phyloP scores from a whole-genome alignment of 257 asterid species.

The Nicotiana tabacum region DNA sequence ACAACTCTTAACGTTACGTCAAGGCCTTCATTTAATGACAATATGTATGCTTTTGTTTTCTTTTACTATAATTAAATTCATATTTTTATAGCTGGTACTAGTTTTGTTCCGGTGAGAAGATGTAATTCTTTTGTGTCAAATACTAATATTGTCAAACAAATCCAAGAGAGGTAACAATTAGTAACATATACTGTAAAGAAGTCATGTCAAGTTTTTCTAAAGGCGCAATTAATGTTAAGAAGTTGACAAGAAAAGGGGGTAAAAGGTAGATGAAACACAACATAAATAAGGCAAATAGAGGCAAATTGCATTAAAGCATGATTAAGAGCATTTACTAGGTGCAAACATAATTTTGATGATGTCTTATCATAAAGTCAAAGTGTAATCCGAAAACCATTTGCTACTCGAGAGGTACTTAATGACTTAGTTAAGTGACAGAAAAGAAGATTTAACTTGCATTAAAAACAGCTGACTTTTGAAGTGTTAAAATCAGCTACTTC shows the following conservation, averaged over 20 bases:
- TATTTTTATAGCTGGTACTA: not conserved
- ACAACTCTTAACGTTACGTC: too few relatives aligned
- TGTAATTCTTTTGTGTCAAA: not conserved
- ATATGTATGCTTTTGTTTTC: not conserved
- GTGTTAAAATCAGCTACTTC: not conserved
- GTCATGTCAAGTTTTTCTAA: not conserved
- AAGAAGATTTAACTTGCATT: constrained; percentile 10
- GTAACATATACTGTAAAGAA: not conserved
- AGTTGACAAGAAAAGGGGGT: not conserved
- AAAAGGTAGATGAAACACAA: not conserved
- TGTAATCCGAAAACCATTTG: not conserved
- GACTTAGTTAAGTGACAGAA: not conserved
- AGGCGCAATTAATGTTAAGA: not conserved
- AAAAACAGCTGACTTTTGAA: constrained; percentile 23
- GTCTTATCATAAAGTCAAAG: constrained; percentile 18
- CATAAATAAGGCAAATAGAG: not conserved
- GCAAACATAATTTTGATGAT: constrained; percentile 7
- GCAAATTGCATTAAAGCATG: not conserved
- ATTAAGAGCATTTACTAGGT: constrained; percentile 7
- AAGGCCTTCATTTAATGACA: too few relatives aligned
- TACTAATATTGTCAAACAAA: not conserved
- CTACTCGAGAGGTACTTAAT: not conserved
- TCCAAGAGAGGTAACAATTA: not conserved
- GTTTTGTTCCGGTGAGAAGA: not conserved
- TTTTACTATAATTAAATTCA: not conserved